Evolutionary conservation across 2,329 filamentous ascomycete genomes (phyloP), one percentile per base, ranked within the genome.

Genomic region (Elsinoe necatrix): DNA sequence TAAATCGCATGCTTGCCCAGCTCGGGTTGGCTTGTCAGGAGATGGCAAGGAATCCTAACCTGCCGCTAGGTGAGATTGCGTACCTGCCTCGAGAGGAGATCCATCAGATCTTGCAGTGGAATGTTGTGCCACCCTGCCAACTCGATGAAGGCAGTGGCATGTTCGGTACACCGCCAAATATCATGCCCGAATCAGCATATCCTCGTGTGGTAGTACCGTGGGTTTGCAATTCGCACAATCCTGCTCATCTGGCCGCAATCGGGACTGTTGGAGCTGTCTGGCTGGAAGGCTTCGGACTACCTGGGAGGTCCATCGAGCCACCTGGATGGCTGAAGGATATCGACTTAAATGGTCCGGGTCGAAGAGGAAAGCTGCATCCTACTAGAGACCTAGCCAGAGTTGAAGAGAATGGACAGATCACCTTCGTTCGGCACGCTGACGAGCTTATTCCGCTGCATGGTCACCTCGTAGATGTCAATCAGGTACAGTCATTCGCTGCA

Each of bases 211-310:
- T 41, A 4, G 48, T 58, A 37, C 21, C 41, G 0, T 71, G 69
- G 69, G 61, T 71, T 29, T 63, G 64, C 2, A 61, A 68, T 52
- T 57, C 61, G 2, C 55, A 54, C 2, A 61, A 68, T 31, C 54
- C 61, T 14, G 55, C 65, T 18, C 48, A 31, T 2, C 60, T 71
- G 2, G 47, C 72, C 1, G 72, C 75, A 0, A 64, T 77, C 7
- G 77, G 76, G 8, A 47, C 54, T 34, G 21, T 61, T 9, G 60
- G 60, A 27, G 60, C 60, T 21, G 35, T 60, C 20, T 58, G 34
- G 50, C 34, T 61, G 18, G 58, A 60, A 31, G 52, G 57, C 6
- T 25, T 43, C 16, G 20, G 31, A 16, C 25, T 61, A 3, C 21
- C 34, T 7, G 51, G 43, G 6, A 23, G 51, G 12, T 16, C 4